These are phyloP conservation scores for Fusarium penzigii DNA, from an alignment of 2,329 filamentous ascomycete genomes.

Conservation along the genomic window DNA sequence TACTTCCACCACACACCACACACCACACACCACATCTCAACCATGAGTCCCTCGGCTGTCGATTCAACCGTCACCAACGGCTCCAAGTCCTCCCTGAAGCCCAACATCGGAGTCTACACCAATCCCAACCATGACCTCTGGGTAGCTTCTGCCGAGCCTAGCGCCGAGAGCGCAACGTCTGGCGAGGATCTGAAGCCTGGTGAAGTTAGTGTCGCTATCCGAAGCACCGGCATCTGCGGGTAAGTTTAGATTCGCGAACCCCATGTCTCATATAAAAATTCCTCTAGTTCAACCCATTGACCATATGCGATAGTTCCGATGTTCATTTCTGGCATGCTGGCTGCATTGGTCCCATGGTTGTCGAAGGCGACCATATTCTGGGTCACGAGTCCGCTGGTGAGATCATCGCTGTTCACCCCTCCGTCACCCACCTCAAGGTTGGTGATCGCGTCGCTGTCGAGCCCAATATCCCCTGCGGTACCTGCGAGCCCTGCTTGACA, in stretches of 20 bases:
- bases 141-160: slow-evolving; percentile 78
- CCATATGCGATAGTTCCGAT: slow-evolving; percentile 67
- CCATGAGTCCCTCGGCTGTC: slow-evolving; percentile 39
- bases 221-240: slow-evolving; percentile 96
- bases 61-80: slow-evolving; percentile 28
- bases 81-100: slow-evolving; percentile 51
- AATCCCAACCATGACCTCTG: slow-evolving; percentile 91
- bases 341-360: slow-evolving; percentile 95
- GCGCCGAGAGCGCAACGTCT: slow-evolving; percentile 70
- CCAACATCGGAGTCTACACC: slow-evolving; percentile 95
- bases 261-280: slow-evolving; percentile 2
- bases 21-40: slow-evolving; percentile 14
- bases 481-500: slow-evolving; percentile 87
- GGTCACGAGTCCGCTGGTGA: slow-evolving; percentile 92
- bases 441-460: slow-evolving; percentile 94
- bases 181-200: slow-evolving; percentile 72
- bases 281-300: slow-evolving; percentile 10
- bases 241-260: slow-evolving; percentile 50
- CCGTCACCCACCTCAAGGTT: slow-evolving; percentile 73
- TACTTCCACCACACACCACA: slow-evolving; percentile 8
- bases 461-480: slow-evolving; percentile 88
- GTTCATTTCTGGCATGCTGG: slow-evolving; percentile 98
- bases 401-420: slow-evolving; percentile 78
- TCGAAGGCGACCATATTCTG: slow-evolving; percentile 83
- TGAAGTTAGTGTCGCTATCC: slow-evolving; percentile 85